These are phyloP conservation scores for Mallotus japonicus DNA, from an alignment of 441 rosid species.

Conservation along the genomic window DNA sequence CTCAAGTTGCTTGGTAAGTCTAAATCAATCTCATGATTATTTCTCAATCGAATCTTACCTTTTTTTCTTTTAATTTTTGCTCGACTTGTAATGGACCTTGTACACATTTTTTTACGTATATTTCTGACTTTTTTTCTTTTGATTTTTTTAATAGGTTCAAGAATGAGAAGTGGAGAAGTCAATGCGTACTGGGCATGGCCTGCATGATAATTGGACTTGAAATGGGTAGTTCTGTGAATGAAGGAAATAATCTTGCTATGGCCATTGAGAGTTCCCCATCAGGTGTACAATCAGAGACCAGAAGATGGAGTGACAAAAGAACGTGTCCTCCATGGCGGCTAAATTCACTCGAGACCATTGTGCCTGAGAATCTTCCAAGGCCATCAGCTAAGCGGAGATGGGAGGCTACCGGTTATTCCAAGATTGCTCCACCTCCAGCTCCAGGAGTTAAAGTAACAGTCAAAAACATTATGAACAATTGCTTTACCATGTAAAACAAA, in stretches of 20 bases:
- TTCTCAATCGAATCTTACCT: background rate
- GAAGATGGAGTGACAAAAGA: constrained; percentile 62
- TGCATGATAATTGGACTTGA: constrained; percentile 32
- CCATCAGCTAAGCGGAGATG: constrained; percentile 44
- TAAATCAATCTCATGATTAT: background rate
- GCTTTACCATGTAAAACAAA: constrained; percentile 42
- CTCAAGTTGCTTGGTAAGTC: constrained; percentile 27
- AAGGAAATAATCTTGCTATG: constrained; percentile 5
- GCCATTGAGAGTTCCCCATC: background rate
- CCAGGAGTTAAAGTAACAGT: constrained; percentile 21
- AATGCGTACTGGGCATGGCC: constrained; percentile 26
- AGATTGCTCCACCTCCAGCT: constrained; percentile 37
- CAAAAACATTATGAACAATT: constrained; percentile 16
- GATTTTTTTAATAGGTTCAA: constrained; percentile 6
- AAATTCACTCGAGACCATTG: constrained; percentile 58
- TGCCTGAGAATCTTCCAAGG: constrained; percentile 77
- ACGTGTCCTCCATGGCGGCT: constrained; percentile 56
- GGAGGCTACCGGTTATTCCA: constrained; percentile 33
- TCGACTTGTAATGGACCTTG: too few species aligned
- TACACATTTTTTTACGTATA: too few species aligned
- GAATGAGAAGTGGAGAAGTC: constrained; percentile 27
- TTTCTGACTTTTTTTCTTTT: background rate
- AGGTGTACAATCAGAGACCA: background rate
- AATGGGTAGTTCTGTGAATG: constrained; percentile 5
- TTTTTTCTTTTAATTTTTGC: too few species aligned